Conservation (phyloP, 495 filamentous ascomycete genomes). For the Penicillium daleae region DNA sequence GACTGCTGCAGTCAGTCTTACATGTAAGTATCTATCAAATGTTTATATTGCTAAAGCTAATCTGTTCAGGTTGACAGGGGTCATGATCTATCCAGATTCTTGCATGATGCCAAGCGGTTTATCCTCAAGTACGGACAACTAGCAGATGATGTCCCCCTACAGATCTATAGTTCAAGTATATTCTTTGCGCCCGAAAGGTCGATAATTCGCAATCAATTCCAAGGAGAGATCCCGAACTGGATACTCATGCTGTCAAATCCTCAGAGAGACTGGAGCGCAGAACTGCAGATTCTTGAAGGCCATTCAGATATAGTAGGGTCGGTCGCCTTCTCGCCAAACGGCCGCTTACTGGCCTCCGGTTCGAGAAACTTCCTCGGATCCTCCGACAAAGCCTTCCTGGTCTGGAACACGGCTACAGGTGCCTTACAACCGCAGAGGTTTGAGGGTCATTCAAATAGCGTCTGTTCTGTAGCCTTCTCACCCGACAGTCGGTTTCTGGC, state of each 20-base stretch:
- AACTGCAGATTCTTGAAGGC: slow-evolving; percentile 25
- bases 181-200: slow-evolving; percentile 39
- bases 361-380: neutral
- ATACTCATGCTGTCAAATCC: slow-evolving; percentile 10
- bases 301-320: slow-evolving; percentile 16
- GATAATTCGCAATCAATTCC: slow-evolving; percentile 25
- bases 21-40: slow-evolving; percentile 9
- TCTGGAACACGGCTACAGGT: slow-evolving; percentile 11
- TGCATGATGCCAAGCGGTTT: slow-evolving; percentile 40
- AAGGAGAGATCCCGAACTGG: slow-evolving; percentile 17
- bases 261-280: slow-evolving; percentile 13
- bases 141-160: slow-evolving; percentile 30
- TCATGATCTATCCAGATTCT: slow-evolving; percentile 10
- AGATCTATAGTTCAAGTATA: slow-evolving; percentile 28
- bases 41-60: slow-evolving; percentile 3
- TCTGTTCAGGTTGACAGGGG: slow-evolving; percentile 8
- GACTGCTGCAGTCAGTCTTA: neutral
- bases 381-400: slow-evolving; percentile 27
- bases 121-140: slow-evolving; percentile 32
- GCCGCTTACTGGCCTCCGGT: slow-evolving; percentile 31
- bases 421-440: neutral
- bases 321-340: slow-evolving; percentile 30
- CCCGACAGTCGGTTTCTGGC: slow-evolving; percentile 19
- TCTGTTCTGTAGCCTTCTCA: slow-evolving; percentile 16
- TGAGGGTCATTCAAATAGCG: slow-evolving; percentile 12